Percentiles rank a stretch among this genome's conserved stretches.
phyloP scores from a whole-genome alignment of 495 filamentous ascomycete species.

The Penicilliopsis zonata region DNA sequence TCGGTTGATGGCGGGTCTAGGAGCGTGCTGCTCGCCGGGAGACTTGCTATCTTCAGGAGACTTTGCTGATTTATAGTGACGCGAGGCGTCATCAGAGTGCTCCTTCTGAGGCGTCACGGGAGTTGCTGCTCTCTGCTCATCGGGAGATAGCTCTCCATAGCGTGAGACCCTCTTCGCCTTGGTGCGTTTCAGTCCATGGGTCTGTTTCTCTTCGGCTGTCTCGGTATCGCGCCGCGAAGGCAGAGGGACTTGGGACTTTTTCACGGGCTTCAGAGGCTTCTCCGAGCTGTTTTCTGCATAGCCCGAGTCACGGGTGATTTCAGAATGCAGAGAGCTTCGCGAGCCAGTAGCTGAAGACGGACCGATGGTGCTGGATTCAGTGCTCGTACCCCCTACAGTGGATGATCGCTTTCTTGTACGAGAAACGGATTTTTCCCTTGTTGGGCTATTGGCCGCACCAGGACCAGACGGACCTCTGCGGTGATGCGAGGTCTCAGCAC shows the following conservation, averaged over 20 bases:
- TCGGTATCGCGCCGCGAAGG: slow-evolving; percentile 13
- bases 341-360: slow-evolving; percentile 18
- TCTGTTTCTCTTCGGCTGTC: slow-evolving; percentile 14
- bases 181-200: slow-evolving; percentile 37
- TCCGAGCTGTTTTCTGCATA: too few relatives aligned
- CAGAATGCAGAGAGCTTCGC: slow-evolving; percentile 20
- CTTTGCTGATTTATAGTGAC: slow-evolving; percentile 6
- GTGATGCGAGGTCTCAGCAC: slow-evolving; percentile 20
- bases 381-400: too few relatives aligned
- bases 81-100: slow-evolving; percentile 3
- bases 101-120: slow-evolving; percentile 1
- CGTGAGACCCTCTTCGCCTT: slow-evolving; percentile 42
- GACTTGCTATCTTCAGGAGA: slow-evolving; percentile 16
- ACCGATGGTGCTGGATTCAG: slow-evolving; percentile 24
- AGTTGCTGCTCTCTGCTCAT: slow-evolving; percentile 4
- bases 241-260: slow-evolving; percentile 11
- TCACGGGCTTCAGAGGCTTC: slow-evolving; percentile 13
- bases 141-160: slow-evolving; percentile 24
- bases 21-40: slow-evolving; percentile 9
- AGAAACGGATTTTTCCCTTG: slow-evolving; percentile 50
- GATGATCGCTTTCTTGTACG: slow-evolving; percentile 20
- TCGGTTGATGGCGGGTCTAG: slow-evolving; percentile 11
- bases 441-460: slow-evolving; percentile 52
- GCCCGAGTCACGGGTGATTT: slow-evolving; percentile 26
- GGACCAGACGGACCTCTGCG: slow-evolving; percentile 38